Evolutionary conservation across 805 yeast species (phyloP), one percentile per base, ranked within the genome.

Genomic region (Ogataea minuta): DNA sequence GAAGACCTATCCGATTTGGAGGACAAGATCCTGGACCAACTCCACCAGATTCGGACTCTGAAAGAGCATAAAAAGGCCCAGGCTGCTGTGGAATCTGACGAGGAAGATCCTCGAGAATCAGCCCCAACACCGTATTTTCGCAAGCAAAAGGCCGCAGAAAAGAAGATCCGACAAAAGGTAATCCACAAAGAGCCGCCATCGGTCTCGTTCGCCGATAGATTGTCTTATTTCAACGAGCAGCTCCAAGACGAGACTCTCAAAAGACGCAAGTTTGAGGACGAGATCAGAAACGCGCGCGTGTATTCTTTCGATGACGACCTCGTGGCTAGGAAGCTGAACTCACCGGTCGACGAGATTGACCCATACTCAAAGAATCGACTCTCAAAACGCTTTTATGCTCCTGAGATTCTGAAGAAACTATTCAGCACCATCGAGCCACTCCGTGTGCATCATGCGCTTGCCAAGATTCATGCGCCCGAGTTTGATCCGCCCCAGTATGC

Each of bases 391-490:
- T 82, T 78, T 49, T 51, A 82, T 2, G 57, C 69, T 0, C 29
- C 47, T 7, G 56, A 50, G 0, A 53, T 52, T 0, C 44, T 85
- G 3, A 55, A 61, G 1, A 29, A 45, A 4, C 52, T 72, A 3
- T 49, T 87, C 6, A 47, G 58, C 10, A 75, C 73, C 11, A 72
- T 75, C 44, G 78, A 80, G 48, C 56, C 81, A 1, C 60, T 85
- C 31, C 65, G 84, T 28, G 57, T 86, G 2, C 72, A 74, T 8
- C 77, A 79, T 48, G 57, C 84, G 2, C 70, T 77, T 49, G 82
- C 87, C 2, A 78, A 80, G 46, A 78, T 89, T 1, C 48, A 58
- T 20, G 82, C 93, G 2, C 93, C 95, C 0, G 67, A 75, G 14
- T 89, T 74, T 54, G 56, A 62, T 5, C 84, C 84, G 32, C 95